Evolutionary conservation across 495 filamentous ascomycete genomes (phyloP).

Genomic region (Penicillium robsamsonii): DNA sequence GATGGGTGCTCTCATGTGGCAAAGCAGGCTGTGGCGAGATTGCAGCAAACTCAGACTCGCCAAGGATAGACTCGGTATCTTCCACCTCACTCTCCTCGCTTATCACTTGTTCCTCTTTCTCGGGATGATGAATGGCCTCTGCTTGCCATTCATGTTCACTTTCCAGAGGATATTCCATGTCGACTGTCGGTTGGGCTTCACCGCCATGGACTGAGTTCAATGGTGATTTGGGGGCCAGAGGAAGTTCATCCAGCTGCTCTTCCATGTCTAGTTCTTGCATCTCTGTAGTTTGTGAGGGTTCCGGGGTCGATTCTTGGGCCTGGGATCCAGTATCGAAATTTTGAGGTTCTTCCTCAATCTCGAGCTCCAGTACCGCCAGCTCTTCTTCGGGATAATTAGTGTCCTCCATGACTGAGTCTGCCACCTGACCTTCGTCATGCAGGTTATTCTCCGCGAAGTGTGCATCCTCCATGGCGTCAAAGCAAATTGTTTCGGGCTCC

Average conservation of each 20-base stretch:
- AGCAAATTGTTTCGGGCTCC: conserved; percentile 26
- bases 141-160: conserved; percentile 10
- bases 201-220: neutral
- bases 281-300: neutral
- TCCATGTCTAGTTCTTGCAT: neutral
- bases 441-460: conserved; percentile 14
- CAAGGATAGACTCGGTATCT: conserved; percentile 24
- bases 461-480: conserved; percentile 25
- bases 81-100: conserved; percentile 18
- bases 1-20: conserved; percentile 21
- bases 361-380: neutral
- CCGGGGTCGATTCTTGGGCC: neutral
- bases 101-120: conserved; percentile 20
- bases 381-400: conserved; percentile 5
- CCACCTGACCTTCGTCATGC: neutral
- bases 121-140: conserved; percentile 7
- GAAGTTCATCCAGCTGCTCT: neutral
- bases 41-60: conserved; percentile 8
- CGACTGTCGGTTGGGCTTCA: neutral
- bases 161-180: neutral
- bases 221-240: neutral
- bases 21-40: conserved; percentile 8
- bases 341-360: conserved; percentile 4
- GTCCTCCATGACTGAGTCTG: conserved; percentile 6
- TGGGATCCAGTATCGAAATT: neutral